Evolutionary conservation across 108 stramenopile genomes (phyloP), one percentile per base, ranked within the genome.

Genomic region (Seminavis robusta): DNA sequence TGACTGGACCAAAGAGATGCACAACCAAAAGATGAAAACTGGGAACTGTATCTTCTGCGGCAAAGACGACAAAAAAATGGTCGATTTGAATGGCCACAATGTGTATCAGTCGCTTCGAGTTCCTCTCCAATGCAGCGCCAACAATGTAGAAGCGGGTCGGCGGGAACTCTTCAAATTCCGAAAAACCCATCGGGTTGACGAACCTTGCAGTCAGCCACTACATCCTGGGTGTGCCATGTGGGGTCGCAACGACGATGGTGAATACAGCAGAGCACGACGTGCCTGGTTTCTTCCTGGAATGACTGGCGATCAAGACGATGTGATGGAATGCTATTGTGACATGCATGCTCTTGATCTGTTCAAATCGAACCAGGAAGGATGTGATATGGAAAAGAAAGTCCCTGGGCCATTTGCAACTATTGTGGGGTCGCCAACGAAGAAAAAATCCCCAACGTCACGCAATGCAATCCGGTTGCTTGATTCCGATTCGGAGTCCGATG

Each of bases 91-190:
- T n/a, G n/a, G n/a, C n/a, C n/a, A n/a, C n/a, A n/a, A n/a, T n/a
- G n/a, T n/a, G n/a, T n/a, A 28, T n/a, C 8, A 21, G 8, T 34
- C 53, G 0, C 29, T 61, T 4, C 57, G 73, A 30, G 68, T 82
- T 49, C 65, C 80, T n/a, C 28, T 74, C 0, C 80, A 82, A 44
- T 82, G 80, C 28, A 45, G 36, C 32, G 73, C 69, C 17, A 65
- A 67, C 31, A 70, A 77, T 33, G 47, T 64, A 5, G 42, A 31
- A 20, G 70, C 73, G 49, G 63, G 60, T 29, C 29, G 39, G 17
- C 17, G 13, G 31, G 28, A 19, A 16, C n/a, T 7, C 44, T 16
- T 8, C 10, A 7, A 17, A 17, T 45, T 17, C 8, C 44, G 16
- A 19, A 9, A 45, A 17, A 9, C 44, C 10, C 44, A 13, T 17